Percentiles rank a stretch among this genome's conserved stretches.
Evolutionary conservation across 176 grass and related monocot genomes (phyloP).

Genomic region (Oryza officinalis): DNA sequence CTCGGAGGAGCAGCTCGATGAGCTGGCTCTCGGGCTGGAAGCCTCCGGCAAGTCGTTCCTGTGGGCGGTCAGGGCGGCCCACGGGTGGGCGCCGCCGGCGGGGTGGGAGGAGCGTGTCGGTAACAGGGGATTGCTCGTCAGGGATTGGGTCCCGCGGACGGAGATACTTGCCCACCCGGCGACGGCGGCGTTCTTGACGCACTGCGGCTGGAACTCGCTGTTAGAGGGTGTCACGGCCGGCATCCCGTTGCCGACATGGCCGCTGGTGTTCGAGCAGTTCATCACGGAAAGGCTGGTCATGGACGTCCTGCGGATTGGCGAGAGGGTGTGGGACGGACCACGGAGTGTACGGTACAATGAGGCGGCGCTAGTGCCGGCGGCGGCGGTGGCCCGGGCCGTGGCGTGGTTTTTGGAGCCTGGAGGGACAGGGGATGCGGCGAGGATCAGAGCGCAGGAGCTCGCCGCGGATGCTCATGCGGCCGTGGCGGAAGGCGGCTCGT

Average conservation of each 20-base stretch:
- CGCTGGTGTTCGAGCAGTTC: slow-evolving; percentile 38
- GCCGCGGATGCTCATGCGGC: not conserved
- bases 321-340: slow-evolving; percentile 15
- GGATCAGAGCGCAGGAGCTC: slow-evolving; percentile 26
- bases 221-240: slow-evolving; percentile 34
- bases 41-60: slow-evolving; percentile 16
- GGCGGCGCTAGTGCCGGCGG: not conserved
- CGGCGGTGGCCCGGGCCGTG: slow-evolving; percentile 9
- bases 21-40: slow-evolving; percentile 35
- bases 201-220: slow-evolving; percentile 57
- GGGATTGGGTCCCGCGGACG: slow-evolving; percentile 18
- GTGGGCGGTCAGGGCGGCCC: slow-evolving; percentile 1
- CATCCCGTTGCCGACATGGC: slow-evolving; percentile 51
- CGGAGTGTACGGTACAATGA: slow-evolving; percentile 16
- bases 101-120: not conserved
- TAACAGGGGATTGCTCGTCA: not conserved
- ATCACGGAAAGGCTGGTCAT: slow-evolving; percentile 34
- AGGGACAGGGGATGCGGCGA: slow-evolving; percentile 1
- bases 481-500: slow-evolving; percentile 28
- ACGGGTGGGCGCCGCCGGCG: not conserved
- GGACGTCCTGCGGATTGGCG: not conserved
- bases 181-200: slow-evolving; percentile 48
- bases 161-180: slow-evolving; percentile 12
- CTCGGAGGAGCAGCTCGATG: not conserved
- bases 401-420: slow-evolving; percentile 27